These are phyloP conservation scores for Epichloe hybrida DNA, from an alignment of 2,329 filamentous ascomycete genomes.

Conservation along the genomic window DNA sequence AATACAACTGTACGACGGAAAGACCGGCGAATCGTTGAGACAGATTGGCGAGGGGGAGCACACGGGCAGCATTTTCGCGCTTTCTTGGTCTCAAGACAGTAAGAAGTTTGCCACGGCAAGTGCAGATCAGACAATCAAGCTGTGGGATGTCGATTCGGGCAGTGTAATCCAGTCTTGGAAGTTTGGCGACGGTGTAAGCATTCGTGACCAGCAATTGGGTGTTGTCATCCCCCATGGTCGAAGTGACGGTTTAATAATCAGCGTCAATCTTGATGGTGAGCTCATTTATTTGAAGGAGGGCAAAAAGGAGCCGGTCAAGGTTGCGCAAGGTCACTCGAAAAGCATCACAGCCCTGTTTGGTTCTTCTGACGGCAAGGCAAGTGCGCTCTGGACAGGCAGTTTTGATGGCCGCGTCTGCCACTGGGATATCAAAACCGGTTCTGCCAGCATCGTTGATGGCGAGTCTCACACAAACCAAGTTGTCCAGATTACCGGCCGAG, in stretches of 20 bases:
- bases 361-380: constrained; percentile 34
- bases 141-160: constrained; percentile 80
- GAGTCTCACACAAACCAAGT: constrained; percentile 78
- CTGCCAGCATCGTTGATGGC: constrained; percentile 61
- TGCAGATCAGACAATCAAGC: constrained; percentile 84
- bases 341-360: constrained; percentile 61
- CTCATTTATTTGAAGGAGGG: constrained; percentile 77
- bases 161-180: constrained; percentile 71
- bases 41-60: constrained; percentile 76
- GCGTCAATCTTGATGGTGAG: constrained; percentile 75
- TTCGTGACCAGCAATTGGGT: constrained; percentile 83
- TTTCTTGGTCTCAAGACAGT: constrained; percentile 82
- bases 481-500: constrained; percentile 52
- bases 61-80: constrained; percentile 81
- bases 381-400: constrained; percentile 76
- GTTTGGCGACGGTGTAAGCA: constrained; percentile 63
- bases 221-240: constrained; percentile 79
- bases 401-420: constrained; percentile 78
- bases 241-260: constrained; percentile 78
- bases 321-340: constrained; percentile 83
- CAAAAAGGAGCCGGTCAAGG: constrained; percentile 50
- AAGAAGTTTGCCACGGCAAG: constrained; percentile 81
- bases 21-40: constrained; percentile 71
- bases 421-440: constrained; percentile 65
- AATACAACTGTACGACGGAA: constrained; percentile 93